Evolutionary conservation across 2,329 filamentous ascomycete genomes (phyloP), one percentile per base, ranked within the genome.

Genomic region (Aspergillus quadricinctus): DNA sequence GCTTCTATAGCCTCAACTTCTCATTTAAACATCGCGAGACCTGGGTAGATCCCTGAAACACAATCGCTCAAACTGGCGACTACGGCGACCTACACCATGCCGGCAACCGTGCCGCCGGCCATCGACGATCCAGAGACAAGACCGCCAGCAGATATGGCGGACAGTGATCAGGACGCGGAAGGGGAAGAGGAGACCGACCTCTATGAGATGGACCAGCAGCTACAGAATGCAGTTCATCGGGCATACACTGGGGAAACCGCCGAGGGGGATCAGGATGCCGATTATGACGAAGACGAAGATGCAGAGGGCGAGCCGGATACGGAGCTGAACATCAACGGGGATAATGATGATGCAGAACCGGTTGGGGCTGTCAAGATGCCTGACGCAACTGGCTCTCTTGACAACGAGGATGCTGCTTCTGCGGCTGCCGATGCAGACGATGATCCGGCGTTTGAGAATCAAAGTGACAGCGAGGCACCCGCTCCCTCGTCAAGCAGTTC

Each of bases 401-500:
- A 70, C 9, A 80, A 77, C 58, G 77, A 71, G 19, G 69, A 69
- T 57, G 69, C 69, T 14, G 72, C 74, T n/a, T 72, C 73, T 54
- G 71, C 72, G 48, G 66, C 65, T 25, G 73, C 70, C n/a, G 74
- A 75, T 45, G 72, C 67, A 8, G 73, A 76, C 52, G 72, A 71
- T 27, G 77, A 77, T 55, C 73, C 74, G 19, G 74, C 72, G 2
- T 79, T 79, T 55, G 70, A 74, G 25, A 68, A 74, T 53, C 67
- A 72, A 27, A 72, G 72, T 59, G 69, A 71, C 29, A 69, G 67
- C 48, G 75, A 78, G 19, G 74, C 72, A 19, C 74, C 71, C 25
- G 65, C 69, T 53, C 62, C 70, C 46, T 67, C 63, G 43, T 70
- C 70, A 28, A 79, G 75, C 52, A 84, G 81, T 37, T 81, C 80